phyloP scores from a whole-genome alignment of 2,329 filamentous ascomycete genomes.

The Penicillium sp. region DNA sequence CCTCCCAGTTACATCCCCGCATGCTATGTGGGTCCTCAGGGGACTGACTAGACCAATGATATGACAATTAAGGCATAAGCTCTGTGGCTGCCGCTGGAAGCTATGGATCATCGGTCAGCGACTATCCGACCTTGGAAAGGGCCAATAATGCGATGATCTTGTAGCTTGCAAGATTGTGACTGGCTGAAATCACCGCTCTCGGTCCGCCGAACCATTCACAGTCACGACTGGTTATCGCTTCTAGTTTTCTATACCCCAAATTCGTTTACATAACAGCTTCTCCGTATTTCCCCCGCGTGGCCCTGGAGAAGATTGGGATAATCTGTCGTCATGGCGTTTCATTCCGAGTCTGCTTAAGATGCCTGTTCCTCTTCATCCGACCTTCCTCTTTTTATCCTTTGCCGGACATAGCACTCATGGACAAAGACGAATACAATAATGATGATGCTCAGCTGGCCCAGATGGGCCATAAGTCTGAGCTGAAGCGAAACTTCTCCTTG shows the following conservation, averaged over 20 bases:
- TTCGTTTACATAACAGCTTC: constrained; percentile 26
- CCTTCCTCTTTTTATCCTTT: constrained; percentile 3
- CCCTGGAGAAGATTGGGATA: constrained; percentile 12
- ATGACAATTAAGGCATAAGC: neutral
- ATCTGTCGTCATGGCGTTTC: constrained; percentile 14
- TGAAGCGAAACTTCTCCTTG: constrained; percentile 58
- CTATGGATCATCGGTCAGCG: constrained; percentile 10
- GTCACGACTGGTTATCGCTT: constrained; percentile 12
- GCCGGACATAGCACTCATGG: constrained; percentile 8
- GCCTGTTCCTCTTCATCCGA: neutral
- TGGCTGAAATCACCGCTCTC: constrained; percentile 15
- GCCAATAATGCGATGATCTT: neutral
- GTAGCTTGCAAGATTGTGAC: neutral
- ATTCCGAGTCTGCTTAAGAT: constrained; percentile 1
- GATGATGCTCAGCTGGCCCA: constrained; percentile 54
- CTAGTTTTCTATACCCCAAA: constrained; percentile 16
- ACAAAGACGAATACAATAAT: constrained; percentile 22
- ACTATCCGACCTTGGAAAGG: neutral
- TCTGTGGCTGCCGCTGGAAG: constrained; percentile 10
- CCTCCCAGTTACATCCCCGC: constrained; percentile 2
- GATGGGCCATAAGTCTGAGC: constrained; percentile 58
- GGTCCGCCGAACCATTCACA: constrained; percentile 13
- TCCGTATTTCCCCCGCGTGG: constrained; percentile 15
- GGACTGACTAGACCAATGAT: neutral
- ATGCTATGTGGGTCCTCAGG: neutral